A percentile compares a stretch with the other conserved stretches of the same genome.
Evolutionary conservation across 2,329 filamentous ascomycete species (phyloP).

Genomic region (Cladosporium sp.): DNA sequence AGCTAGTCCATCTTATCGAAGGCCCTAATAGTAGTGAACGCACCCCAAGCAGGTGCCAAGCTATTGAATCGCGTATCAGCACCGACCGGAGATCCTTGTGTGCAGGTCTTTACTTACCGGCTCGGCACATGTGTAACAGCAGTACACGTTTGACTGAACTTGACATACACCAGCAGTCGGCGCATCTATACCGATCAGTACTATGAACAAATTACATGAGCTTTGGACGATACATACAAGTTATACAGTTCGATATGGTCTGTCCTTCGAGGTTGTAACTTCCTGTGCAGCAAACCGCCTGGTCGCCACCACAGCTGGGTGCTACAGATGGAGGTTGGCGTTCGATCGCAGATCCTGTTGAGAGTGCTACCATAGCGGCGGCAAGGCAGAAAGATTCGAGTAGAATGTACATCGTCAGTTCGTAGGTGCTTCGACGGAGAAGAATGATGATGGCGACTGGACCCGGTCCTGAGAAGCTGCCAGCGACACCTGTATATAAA

Average conservation of each 20-base stretch:
- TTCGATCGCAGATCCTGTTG: background rate
- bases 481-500: background rate
- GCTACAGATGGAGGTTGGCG: background rate
- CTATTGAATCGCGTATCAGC: background rate
- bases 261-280: background rate
- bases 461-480: background rate
- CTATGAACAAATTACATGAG: background rate
- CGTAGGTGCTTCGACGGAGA: background rate
- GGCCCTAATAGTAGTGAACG: background rate
- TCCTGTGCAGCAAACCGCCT: background rate
- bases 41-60: background rate
- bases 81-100: background rate
- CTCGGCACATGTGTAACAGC: background rate
- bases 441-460: background rate
- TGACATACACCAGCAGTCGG: background rate
- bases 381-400: background rate
- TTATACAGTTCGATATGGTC: background rate
- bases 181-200: background rate
- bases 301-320: background rate
- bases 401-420: background rate
- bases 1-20: background rate
- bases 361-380: background rate
- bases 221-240: background rate
- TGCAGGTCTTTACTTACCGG: background rate
- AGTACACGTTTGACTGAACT: background rate